A percentile compares a stretch with the other conserved stretches of the same genome.
Evolutionary conservation across 208 protist genomes (phyloP).

Genomic region (Naegleria gruberi): DNA sequence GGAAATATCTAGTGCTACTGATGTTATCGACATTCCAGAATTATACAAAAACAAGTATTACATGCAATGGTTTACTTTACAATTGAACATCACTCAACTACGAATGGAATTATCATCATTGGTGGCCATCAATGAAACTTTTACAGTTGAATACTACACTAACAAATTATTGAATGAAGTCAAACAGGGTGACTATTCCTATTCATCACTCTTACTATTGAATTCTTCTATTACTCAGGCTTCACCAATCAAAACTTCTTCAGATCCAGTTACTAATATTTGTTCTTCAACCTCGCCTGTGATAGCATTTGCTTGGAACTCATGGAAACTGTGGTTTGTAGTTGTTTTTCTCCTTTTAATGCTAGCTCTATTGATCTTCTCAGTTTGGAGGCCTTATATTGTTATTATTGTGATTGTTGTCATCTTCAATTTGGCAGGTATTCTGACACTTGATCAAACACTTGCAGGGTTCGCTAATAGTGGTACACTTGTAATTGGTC

Average conservation of each 20-base stretch:
- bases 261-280: neutral
- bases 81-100: too few species aligned
- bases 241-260: too few species aligned
- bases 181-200: neutral
- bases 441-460: neutral
- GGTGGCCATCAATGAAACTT: neutral
- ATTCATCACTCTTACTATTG: neutral
- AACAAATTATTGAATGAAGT: neutral
- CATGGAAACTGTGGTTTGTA: neutral
- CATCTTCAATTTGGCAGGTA: neutral
- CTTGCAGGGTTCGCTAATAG: neutral
- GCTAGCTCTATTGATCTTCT: neutral
- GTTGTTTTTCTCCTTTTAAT: neutral
- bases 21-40: neutral
- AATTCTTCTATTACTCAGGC: neutral
- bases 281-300: neutral
- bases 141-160: neutral
- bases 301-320: neutral
- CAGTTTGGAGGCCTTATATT: neutral
- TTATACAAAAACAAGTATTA: neutral
- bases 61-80: neutral
- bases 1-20: neutral
- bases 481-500: neutral
- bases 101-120: too few species aligned
- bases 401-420: neutral